Percentiles rank a stretch among this genome's conserved stretches.
Evolutionary conservation across 108 stramenopile species (phyloP).

Genomic region (Chaetoceros tenuissimus): DNA sequence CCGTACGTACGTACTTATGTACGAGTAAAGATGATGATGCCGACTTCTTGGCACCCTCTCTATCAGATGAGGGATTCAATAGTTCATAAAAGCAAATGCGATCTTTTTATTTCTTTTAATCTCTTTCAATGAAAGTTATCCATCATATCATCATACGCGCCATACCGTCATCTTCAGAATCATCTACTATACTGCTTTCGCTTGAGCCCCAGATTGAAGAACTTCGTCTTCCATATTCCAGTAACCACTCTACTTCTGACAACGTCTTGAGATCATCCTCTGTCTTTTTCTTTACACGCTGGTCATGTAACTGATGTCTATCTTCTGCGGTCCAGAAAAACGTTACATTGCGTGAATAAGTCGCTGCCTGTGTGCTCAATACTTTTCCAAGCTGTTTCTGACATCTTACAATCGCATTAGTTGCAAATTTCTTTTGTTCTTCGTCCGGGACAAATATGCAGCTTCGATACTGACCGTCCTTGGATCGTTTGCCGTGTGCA

Average conservation of each 20-base stretch:
- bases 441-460: constrained; percentile 3
- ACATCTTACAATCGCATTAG: neutral
- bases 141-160: neutral
- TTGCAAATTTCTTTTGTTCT: neutral
- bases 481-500: constrained; percentile 10
- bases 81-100: too few relatives aligned
- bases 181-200: neutral
- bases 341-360: neutral
- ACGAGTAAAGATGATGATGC: too few relatives aligned
- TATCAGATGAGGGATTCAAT: too few relatives aligned
- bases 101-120: too few relatives aligned
- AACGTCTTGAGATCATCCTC: neutral
- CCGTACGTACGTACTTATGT: too few relatives aligned
- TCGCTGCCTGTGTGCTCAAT: constrained; percentile 3
- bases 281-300: constrained; percentile 2
- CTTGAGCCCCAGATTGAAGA: neutral
- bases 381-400: constrained; percentile 9
- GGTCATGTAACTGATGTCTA: constrained; percentile 14
- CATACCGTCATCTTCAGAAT: neutral
- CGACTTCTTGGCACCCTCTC: too few relatives aligned
- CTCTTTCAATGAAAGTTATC: too few relatives aligned
- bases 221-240: neutral
- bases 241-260: neutral
- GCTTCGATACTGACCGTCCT: constrained; percentile 16
- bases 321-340: constrained; percentile 18